These are phyloP conservation scores for Polytolypa hystricis DNA, from an alignment of 2,329 filamentous ascomycete species.

Conservation along the genomic window DNA sequence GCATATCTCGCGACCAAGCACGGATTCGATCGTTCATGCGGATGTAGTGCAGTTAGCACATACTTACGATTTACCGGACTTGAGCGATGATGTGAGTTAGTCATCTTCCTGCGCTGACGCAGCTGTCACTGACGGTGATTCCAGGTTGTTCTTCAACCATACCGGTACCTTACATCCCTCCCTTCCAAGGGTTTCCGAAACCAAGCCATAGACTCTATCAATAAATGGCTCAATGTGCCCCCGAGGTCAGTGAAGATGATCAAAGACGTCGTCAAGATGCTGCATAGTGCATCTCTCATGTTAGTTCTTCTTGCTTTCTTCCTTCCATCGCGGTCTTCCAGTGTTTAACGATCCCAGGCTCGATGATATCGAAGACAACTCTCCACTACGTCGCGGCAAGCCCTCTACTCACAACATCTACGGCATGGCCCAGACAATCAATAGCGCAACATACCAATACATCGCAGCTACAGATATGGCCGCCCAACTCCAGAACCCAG, in stretches of 20 bases:
- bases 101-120: background rate
- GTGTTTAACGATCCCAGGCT: conserved; percentile 20
- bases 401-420: conserved; percentile 41
- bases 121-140: background rate
- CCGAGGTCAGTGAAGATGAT: conserved; percentile 30
- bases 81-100: background rate
- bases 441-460: conserved; percentile 40
- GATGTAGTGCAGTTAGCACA: background rate
- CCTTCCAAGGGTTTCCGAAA: conserved; percentile 33
- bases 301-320: conserved; percentile 14
- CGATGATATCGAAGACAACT: conserved; percentile 42
- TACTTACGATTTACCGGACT: background rate
- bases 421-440: conserved; percentile 41
- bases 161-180: conserved; percentile 20
- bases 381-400: conserved; percentile 31
- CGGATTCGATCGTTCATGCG: no score
- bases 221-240: conserved; percentile 35
- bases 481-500: conserved; percentile 28
- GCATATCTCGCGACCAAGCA: no score
- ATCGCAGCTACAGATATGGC: conserved; percentile 35
- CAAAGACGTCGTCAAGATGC: conserved; percentile 33
- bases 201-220: conserved; percentile 35
- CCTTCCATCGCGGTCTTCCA: background rate
- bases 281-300: conserved; percentile 36
- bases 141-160: conserved; percentile 7